Conservation (phyloP, 23 red algal species). For the Gracilariopsis chorda region DNA sequence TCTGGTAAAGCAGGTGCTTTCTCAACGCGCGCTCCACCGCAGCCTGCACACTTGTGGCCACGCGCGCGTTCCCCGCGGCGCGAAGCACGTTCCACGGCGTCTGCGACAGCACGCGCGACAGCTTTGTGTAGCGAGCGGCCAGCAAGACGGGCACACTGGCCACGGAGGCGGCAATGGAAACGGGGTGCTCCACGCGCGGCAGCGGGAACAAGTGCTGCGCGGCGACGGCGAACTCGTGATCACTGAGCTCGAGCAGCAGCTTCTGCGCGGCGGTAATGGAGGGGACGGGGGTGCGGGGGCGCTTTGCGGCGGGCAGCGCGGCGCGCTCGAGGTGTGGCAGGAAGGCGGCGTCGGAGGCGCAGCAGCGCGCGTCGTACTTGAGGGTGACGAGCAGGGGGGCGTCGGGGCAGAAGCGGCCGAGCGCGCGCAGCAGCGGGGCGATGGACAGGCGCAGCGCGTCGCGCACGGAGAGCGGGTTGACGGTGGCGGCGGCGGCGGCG, state of each 20-base stretch:
- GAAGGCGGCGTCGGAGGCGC: neutral
- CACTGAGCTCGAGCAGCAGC: slow-evolving; percentile 1
- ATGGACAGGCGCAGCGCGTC: slow-evolving; percentile 5
- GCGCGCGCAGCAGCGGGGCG: neutral
- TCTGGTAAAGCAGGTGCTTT: neutral
- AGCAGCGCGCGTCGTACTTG: neutral
- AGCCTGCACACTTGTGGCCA: slow-evolving; percentile 13
- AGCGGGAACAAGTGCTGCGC: slow-evolving; percentile 14
- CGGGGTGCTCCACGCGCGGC: neutral
- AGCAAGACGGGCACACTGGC: slow-evolving; percentile 46
- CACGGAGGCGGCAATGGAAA: neutral
- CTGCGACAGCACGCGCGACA: slow-evolving; percentile 80
- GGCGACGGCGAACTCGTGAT: neutral
- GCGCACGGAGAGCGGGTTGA: neutral
- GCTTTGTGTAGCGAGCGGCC: slow-evolving; percentile 78
- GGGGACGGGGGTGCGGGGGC: neutral
- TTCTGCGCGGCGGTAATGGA: slow-evolving; percentile 4
- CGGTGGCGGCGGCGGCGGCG: neutral
- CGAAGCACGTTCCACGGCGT: slow-evolving; percentile 66
- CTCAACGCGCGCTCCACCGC: neutral
- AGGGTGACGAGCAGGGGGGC: slow-evolving; percentile 10
- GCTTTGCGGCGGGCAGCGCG: neutral
- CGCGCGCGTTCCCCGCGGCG: neutral
- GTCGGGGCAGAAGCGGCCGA: slow-evolving; percentile 18
- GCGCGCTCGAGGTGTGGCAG: neutral